A percentile compares a stretch with the other conserved stretches of the same genome.
Evolutionary conservation across 805 yeast species (phyloP).

Genomic region (Wickerhamomyces bovis): DNA sequence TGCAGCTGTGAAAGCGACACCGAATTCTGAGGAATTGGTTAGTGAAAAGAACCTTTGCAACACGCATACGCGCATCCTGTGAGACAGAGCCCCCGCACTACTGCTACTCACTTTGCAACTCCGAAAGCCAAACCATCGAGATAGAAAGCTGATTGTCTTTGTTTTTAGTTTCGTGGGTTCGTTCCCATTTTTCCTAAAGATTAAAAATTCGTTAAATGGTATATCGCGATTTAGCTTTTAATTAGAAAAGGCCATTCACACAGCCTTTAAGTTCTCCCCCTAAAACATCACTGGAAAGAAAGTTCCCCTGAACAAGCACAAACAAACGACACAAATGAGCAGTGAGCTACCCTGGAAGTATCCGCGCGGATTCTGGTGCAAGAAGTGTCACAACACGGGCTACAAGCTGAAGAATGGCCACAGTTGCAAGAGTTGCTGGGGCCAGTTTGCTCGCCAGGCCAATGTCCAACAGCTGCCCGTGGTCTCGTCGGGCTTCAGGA

Average conservation of each 20-base stretch:
- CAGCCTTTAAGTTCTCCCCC: background rate
- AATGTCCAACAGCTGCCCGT: slow-evolving; percentile 2
- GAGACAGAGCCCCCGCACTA: background rate
- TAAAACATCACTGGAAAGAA: too few relatives aligned
- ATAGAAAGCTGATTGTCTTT: background rate
- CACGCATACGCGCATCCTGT: background rate
- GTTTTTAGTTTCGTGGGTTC: background rate
- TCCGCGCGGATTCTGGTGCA: slow-evolving; percentile 56
- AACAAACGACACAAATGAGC: background rate
- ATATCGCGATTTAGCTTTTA: background rate
- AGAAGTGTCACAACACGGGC: slow-evolving; percentile 73
- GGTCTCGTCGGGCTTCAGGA: slow-evolving; percentile 5
- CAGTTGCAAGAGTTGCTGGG: slow-evolving; percentile 69
- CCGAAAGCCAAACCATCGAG: slow-evolving; percentile 61
- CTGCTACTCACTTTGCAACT: slow-evolving; percentile 51
- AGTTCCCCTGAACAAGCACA: too few relatives aligned
- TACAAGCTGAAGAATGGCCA: slow-evolving; percentile 51
- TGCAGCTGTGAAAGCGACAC: slow-evolving; percentile 87
- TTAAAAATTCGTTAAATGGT: too few relatives aligned
- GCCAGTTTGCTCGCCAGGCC: slow-evolving; percentile 37
- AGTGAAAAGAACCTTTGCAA: slow-evolving; percentile 5
- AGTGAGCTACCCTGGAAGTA: slow-evolving; percentile 49
- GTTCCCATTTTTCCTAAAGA: background rate
- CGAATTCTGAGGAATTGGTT: slow-evolving; percentile 51
- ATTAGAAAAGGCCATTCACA: background rate